These are phyloP conservation scores for Sphaerulina musiva DNA, from an alignment of 2,329 filamentous ascomycete species.

Conservation along the genomic window DNA sequence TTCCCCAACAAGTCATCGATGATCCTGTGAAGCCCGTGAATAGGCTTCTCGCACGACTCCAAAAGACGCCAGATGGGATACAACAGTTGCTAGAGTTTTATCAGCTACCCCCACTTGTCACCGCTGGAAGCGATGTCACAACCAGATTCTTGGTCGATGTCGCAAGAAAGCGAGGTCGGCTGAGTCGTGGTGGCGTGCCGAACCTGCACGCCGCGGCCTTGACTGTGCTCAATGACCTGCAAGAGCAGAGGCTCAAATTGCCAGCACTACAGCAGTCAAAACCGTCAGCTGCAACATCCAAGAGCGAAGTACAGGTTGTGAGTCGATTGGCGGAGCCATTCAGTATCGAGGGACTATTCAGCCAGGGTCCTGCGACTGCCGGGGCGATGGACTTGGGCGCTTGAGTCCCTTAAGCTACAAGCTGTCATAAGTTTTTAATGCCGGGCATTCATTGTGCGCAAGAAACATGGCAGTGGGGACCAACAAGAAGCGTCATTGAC, in stretches of 20 bases:
- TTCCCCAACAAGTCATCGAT: slow-evolving; percentile 89
- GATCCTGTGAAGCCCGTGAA: slow-evolving; percentile 84
- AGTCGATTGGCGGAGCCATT: slow-evolving; percentile 92
- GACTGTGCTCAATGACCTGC: slow-evolving; percentile 92
- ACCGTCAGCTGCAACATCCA: slow-evolving; percentile 33
- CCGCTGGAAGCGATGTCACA: slow-evolving; percentile 63
- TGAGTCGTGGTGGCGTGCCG: slow-evolving; percentile 83
- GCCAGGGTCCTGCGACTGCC: slow-evolving; percentile 39
- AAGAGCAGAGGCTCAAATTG: slow-evolving; percentile 71
- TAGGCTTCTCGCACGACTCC: slow-evolving; percentile 75
- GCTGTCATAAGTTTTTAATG: no score
- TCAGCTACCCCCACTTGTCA: slow-evolving; percentile 70
- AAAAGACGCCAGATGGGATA: slow-evolving; percentile 64
- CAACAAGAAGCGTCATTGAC: not conserved
- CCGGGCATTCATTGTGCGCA: not conserved
- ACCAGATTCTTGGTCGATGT: slow-evolving; percentile 94
- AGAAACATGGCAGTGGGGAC: not conserved
- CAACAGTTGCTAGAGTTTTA: slow-evolving; percentile 77
- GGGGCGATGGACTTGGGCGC: slow-evolving; percentile 22
- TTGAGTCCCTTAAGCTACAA: not conserved
- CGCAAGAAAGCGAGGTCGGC: slow-evolving; percentile 80
- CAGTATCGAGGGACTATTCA: slow-evolving; percentile 88
- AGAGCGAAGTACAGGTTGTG: slow-evolving; percentile 78
- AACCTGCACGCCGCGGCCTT: slow-evolving; percentile 84
- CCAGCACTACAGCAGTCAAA: slow-evolving; percentile 35